Evolutionary conservation across 768 basidiomycete species (phyloP).

Genomic region (Lentinula lateritia): DNA sequence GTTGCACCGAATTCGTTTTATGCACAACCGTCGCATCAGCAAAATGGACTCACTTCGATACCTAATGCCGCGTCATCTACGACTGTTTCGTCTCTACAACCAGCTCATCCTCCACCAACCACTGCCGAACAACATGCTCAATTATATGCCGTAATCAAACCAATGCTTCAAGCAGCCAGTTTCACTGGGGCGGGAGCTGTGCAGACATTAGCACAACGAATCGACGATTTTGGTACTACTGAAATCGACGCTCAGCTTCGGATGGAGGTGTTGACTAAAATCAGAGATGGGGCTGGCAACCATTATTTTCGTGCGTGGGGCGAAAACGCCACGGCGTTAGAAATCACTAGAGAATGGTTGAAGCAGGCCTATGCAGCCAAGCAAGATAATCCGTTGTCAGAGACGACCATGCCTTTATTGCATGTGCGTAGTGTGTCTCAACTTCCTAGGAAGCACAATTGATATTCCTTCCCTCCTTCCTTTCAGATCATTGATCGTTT

Average conservation of each 20-base stretch:
- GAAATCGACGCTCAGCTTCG: conserved; percentile 65
- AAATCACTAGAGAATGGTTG: conserved; percentile 78
- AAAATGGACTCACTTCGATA: conserved; percentile 8
- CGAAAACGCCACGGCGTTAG: conserved; percentile 70
- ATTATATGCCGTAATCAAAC: conserved; percentile 47
- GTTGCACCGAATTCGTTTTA: conserved; percentile 5
- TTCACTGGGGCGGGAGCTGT: conserved; percentile 73
- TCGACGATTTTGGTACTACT: conserved; percentile 53
- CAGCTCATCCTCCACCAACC: conserved; percentile 22
- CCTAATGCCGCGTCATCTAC: conserved; percentile 30
- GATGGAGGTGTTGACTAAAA: conserved; percentile 72
- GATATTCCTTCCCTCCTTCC: conserved; percentile 5
- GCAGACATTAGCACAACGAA: conserved; percentile 47
- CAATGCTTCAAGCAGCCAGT: conserved; percentile 49
- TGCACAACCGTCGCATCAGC: conserved; percentile 12
- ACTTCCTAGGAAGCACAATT: conserved; percentile 1
- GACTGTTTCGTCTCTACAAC: conserved; percentile 18
- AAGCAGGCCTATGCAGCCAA: conserved; percentile 60
- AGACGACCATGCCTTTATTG: conserved; percentile 82
- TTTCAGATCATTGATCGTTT: conserved; percentile 77
- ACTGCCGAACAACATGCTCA: conserved; percentile 51
- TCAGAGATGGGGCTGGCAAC: conserved; percentile 79
- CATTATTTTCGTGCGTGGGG: conserved; percentile 86
- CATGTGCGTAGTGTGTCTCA: conserved; percentile 55
- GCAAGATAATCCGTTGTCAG: conserved; percentile 47